phyloP scores from a whole-genome alignment of 495 filamentous ascomycete species.

The Annulohypoxylon nitens region DNA sequence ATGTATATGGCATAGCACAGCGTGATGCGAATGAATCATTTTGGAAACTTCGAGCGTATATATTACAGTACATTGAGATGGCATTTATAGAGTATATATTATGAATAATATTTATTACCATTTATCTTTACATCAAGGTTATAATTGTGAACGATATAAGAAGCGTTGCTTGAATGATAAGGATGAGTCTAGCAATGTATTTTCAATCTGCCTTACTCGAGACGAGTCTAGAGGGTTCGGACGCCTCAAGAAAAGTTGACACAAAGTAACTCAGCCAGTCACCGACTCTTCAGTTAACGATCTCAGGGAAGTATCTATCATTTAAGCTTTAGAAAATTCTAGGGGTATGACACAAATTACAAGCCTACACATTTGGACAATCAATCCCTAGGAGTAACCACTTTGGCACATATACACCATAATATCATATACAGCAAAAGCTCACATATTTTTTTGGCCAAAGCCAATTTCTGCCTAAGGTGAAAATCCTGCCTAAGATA shows the following conservation, averaged over 20 bases:
- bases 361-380: neutral
- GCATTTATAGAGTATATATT: constrained; percentile 6
- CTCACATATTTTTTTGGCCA: constrained; percentile 24
- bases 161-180: neutral
- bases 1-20: neutral
- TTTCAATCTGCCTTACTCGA: too few relatives aligned
- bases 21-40: neutral
- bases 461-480: constrained; percentile 29
- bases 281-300: too few relatives aligned
- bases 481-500: constrained; percentile 5
- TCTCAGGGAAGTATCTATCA: too few relatives aligned
- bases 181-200: neutral
- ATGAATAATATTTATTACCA: neutral
- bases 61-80: neutral
- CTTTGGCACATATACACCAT: neutral
- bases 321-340: too few relatives aligned
- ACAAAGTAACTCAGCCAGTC: too few relatives aligned
- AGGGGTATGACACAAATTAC: neutral
- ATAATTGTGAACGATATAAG: neutral
- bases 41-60: constrained; percentile 3
- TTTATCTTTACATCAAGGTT: neutral
- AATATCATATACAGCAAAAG: neutral
- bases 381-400: neutral
- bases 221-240: neutral
- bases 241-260: too few relatives aligned